These are phyloP conservation scores for Monosporascus sp. DNA, from an alignment of 2,329 filamentous ascomycete species.

Conservation along the genomic window DNA sequence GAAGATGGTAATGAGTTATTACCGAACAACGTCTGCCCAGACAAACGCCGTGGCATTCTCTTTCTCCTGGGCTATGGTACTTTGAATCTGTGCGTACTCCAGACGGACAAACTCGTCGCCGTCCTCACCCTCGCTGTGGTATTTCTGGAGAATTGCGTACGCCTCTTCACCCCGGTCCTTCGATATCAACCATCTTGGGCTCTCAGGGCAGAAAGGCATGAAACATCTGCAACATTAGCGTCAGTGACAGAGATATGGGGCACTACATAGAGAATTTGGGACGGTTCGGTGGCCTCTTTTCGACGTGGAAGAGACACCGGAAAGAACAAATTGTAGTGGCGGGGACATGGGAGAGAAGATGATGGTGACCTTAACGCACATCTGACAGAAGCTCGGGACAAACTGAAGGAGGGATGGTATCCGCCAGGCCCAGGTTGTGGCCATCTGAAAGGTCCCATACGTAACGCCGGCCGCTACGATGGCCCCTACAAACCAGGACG, in stretches of 20 bases:
- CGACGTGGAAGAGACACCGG: too few species aligned
- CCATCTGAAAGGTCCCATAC: constrained; percentile 36
- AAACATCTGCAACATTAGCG: background rate
- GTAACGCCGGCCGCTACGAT: constrained; percentile 38
- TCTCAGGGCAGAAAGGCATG: constrained; percentile 40
- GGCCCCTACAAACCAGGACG: constrained; percentile 43
- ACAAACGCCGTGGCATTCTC: constrained; percentile 39
- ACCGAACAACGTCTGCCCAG: constrained; percentile 36
- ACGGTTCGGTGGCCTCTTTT: too few species aligned
- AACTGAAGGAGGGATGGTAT: constrained; percentile 36
- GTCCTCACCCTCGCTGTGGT: constrained; percentile 51
- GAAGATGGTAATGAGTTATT: constrained; percentile 4
- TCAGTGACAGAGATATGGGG: background rate
- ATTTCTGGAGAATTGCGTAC: constrained; percentile 47
- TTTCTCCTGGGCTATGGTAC: constrained; percentile 42
- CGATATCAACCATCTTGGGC: constrained; percentile 42
- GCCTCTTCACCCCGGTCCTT: constrained; percentile 51
- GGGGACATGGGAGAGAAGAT: too few species aligned
- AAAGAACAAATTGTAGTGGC: too few species aligned
- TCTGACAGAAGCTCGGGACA: constrained; percentile 15
- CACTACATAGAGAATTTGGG: background rate
- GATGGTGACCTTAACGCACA: background rate
- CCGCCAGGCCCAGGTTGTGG: constrained; percentile 33
- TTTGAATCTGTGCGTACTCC: constrained; percentile 51
- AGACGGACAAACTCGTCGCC: constrained; percentile 46